Base-by-base conservation (phyloP, 768 basidiomycete species). In the Tricholoma furcatifolium region DNA sequence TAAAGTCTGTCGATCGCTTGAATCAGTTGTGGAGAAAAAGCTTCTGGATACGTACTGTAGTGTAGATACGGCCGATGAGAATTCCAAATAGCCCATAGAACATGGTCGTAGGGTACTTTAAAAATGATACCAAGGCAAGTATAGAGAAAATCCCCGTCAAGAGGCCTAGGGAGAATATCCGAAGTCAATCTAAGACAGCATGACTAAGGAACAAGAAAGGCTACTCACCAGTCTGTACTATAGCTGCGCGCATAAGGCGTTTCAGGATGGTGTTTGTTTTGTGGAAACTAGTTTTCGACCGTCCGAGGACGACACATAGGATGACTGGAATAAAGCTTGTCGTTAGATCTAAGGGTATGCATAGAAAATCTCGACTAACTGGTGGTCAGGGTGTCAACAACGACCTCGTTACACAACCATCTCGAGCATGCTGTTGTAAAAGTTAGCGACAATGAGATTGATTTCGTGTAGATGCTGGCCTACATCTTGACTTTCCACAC, bases 31-130 rank as follows among this genome's bases (percentile, higher is more conserved):
- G 43, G 44, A 20, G 11, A 2, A 40, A 2, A 18, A 17, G 30
- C 20, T 36, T 15, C 23, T 35, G 18, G 9, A 20, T 30, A 20
- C 56, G 45, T 32, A 64, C 71, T 43, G 70, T 71, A 14, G 68
- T 67, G 43, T 74, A 74, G 43, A 74, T 68, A 24, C 71, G 68
- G 30, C 71, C 67, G 34, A 72, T 63, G 5, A 70, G 67, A 23
- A 71, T 67, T 14, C 64, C 65, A 30, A 73, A 69, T 65, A 74
- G 67, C 18, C 60, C 68, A 36, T 62, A 69, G 3, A 70, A 42
- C 39, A 67, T 64, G 5, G 64, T 63, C 4, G 30, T 24, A 3
- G 68, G 70, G 18, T 53, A 49, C 34, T 41, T 23, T 17, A 66
- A 18, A 48, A 70, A 70, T 1, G 61, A 57, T 10, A 66, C 57